phyloP scores from a whole-genome alignment of 345 rosid genomes.

The Passiflora organensis region DNA sequence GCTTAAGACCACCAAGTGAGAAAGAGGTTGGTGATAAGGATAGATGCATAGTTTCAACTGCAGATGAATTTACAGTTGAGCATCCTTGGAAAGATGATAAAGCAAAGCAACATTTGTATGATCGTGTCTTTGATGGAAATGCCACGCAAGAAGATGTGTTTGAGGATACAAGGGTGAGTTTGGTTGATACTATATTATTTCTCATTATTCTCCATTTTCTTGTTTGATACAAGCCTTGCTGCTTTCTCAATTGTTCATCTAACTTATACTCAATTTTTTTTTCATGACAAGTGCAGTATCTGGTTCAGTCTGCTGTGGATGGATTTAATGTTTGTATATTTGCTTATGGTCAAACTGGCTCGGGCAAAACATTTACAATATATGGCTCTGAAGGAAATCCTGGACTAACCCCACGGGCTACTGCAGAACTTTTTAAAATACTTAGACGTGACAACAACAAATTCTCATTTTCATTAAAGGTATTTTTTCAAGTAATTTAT shows the following conservation, averaged over 20 bases:
- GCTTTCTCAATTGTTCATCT: neutral
- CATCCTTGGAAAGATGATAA: slow-evolving; percentile 96
- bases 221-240: neutral
- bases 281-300: slow-evolving; percentile 44
- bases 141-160: slow-evolving; percentile 79
- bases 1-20: slow-evolving; percentile 74
- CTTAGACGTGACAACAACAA: slow-evolving; percentile 69
- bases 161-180: slow-evolving; percentile 78
- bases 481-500: slow-evolving; percentile 12
- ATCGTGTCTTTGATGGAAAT: slow-evolving; percentile 78
- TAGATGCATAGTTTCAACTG: slow-evolving; percentile 34
- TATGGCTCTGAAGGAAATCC: slow-evolving; percentile 74
- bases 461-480: slow-evolving; percentile 84
- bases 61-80: slow-evolving; percentile 86
- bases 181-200: no score
- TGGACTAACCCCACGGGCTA: slow-evolving; percentile 88
- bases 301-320: slow-evolving; percentile 94
- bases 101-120: slow-evolving; percentile 81
- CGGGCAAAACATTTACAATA: slow-evolving; percentile 95
- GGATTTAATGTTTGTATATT: slow-evolving; percentile 95
- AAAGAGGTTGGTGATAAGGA: slow-evolving; percentile 65
- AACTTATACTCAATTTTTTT: neutral
- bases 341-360: slow-evolving; percentile 98
- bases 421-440: slow-evolving; percentile 75
- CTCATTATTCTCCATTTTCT: neutral